Evolutionary conservation across 2,329 filamentous ascomycete species (phyloP).

Genomic region (Chaetomiaceae sp.): DNA sequence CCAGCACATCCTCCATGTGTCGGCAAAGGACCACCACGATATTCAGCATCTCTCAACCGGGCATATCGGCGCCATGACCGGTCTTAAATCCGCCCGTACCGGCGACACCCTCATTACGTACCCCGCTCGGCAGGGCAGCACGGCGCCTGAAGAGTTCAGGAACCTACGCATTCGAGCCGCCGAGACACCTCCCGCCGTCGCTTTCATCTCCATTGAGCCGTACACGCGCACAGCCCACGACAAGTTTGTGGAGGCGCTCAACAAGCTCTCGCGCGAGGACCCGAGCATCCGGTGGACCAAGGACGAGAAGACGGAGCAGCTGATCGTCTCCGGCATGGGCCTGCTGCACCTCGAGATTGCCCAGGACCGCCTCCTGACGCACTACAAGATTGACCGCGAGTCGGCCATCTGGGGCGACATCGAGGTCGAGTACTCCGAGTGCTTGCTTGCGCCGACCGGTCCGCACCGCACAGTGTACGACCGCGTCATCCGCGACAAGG

Average conservation of each 20-base stretch:
- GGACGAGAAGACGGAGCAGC: constrained; percentile 88
- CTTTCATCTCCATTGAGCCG: constrained; percentile 89
- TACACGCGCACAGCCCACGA: constrained; percentile 61
- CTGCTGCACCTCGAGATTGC: constrained; percentile 93
- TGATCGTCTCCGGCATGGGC: constrained; percentile 91
- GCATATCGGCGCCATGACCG: constrained; percentile 89
- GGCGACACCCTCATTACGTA: constrained; percentile 86
- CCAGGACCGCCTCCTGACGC: constrained; percentile 76
- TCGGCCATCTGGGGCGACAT: constrained; percentile 66
- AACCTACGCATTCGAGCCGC: constrained; percentile 81
- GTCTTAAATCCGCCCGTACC: constrained; percentile 84
- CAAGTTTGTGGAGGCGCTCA: constrained; percentile 67
- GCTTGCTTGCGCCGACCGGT: constrained; percentile 52
- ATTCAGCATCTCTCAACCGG: constrained; percentile 74
- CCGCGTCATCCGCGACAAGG: constrained; percentile 71
- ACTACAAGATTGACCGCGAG: constrained; percentile 78
- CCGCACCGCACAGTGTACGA: constrained; percentile 63
- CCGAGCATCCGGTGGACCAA: constrained; percentile 80
- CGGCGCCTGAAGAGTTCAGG: constrained; percentile 61
- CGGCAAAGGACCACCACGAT: constrained; percentile 79
- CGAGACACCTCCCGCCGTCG: constrained; percentile 84
- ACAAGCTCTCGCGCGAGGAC: constrained; percentile 80
- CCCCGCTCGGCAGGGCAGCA: constrained; percentile 47
- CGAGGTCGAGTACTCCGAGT: constrained; percentile 92
- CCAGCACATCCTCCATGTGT: constrained; percentile 79